A percentile compares a stretch with the other conserved stretches of the same genome.
These are phyloP conservation scores for Jatropha podagrica DNA, from an alignment of 441 rosid species.

Conservation along the genomic window DNA sequence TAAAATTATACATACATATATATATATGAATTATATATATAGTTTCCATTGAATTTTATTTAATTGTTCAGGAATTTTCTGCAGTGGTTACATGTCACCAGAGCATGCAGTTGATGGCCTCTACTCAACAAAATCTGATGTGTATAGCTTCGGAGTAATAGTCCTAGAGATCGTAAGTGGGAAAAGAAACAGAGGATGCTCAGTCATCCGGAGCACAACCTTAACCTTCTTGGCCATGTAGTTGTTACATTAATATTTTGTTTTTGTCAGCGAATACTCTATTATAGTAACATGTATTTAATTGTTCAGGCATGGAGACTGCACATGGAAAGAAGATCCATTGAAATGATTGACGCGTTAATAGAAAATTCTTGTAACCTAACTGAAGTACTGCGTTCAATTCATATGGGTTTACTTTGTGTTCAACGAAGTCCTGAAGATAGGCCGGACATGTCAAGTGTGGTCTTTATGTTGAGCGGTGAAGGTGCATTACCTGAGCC, in stretches of 20 bases:
- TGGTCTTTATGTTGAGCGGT: conserved; percentile 40
- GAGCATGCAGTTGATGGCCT: conserved; percentile 38
- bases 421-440: conserved; percentile 36
- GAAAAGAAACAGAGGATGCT: conserved; percentile 34
- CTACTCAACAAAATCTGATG: conserved; percentile 40
- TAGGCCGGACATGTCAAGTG: conserved; percentile 41
- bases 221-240: conserved; percentile 45
- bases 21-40: no score
- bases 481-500: conserved; percentile 30
- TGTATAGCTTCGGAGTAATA: conserved; percentile 42
- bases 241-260: not conserved
- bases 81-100: conserved; percentile 41
- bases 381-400: conserved; percentile 27
- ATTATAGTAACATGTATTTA: not conserved
- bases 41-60: no score
- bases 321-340: not conserved
- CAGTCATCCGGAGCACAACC: conserved; percentile 24
- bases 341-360: not conserved
- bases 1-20: no score
- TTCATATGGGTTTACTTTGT: conserved; percentile 39
- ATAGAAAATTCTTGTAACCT: not conserved
- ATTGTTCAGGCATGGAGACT: conserved; percentile 3
- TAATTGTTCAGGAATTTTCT: not conserved
- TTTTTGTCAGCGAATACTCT: not conserved
- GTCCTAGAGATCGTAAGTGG: conserved; percentile 39